Evolutionary conservation across 345 rosid genomes (phyloP).

Genomic region (Hibiscus syriacus): DNA sequence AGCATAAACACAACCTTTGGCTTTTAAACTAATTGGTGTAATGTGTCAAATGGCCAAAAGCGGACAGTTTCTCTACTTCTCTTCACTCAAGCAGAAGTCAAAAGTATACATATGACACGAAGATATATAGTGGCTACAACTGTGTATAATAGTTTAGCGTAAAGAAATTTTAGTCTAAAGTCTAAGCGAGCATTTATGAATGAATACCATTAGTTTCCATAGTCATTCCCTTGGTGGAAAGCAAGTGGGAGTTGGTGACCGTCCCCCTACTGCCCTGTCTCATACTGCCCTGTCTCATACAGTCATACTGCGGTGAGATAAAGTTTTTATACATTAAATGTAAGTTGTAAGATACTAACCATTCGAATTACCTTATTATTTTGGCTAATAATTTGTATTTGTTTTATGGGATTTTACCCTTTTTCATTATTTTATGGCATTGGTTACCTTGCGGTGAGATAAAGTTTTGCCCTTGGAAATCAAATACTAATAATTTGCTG

Average conservation of each 20-base stretch:
- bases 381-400: neutral
- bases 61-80: slow-evolving; percentile 12
- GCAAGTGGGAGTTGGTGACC: slow-evolving; percentile 81
- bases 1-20: slow-evolving; percentile 2
- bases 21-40: slow-evolving; percentile 17
- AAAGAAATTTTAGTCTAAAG: neutral
- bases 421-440: neutral
- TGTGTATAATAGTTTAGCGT: neutral
- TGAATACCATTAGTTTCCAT: slow-evolving; percentile 16
- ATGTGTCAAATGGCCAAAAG: slow-evolving; percentile 22
- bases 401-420: too few species aligned
- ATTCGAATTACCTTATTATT: neutral
- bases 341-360: neutral
- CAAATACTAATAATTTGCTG: too few species aligned
- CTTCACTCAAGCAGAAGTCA: slow-evolving; percentile 19
- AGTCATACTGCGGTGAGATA: too few species aligned
- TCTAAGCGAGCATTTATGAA: neutral
- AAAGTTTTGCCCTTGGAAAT: too few species aligned
- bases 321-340: neutral
- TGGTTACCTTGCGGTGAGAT: too few species aligned
- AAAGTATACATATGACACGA: slow-evolving; percentile 11
- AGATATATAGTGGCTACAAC: slow-evolving; percentile 11
- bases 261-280: slow-evolving; percentile 33
- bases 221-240: slow-evolving; percentile 44
- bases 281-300: slow-evolving; percentile 17